Evolutionary conservation across 768 basidiomycete genomes (phyloP), one percentile per base, ranked within the genome.

Genomic region (Russula virescens): DNA sequence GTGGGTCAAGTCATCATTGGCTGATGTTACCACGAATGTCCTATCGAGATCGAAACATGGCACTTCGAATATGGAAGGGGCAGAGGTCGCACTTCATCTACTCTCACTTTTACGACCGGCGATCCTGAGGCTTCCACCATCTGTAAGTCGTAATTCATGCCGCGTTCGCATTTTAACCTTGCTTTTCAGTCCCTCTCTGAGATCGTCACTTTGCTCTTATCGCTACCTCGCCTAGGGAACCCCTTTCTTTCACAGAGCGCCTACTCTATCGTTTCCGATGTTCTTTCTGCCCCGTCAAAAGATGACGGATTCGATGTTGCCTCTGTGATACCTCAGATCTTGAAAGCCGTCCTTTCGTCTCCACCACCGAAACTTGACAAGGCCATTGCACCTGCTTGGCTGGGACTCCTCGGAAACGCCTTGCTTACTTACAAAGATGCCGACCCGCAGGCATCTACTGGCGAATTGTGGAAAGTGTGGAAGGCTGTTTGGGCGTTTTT

Each of bases 171-270:
- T 40, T 58, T 51, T 70, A 57, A 68, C 63, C 54, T 47, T 38
- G 46, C 35, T 38, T 60, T 42, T n/a, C 71, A 98, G 94, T 80
- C 84, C 40, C 79, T 95, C 38, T 82, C 91, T 13, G 65, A 78
- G 5, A 82, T 97, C 54, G 86, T 86, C 23, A 79, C 81, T 21
- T 76, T 84, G 23, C 83, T 98, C 28, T 84, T 98, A 7, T 78
- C 82, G 25, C 83, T 98, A 35, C 94, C 96, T 21, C 88, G 91
- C 60, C 80, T 96, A 9, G 90, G 89, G 43, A 94, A 91, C 68
- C 83, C 89, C 23, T 97, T 94, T 73, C 81, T 99, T 47, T 89
- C 95, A 1, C 88, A 94, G 73, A 85, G 91, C 16, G 81, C 90
- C 34, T 98, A 95, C 72, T 86, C 89, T 43, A 81, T 95, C 52